Evolutionary conservation across 208 protist genomes (phyloP), one percentile per base, ranked within the genome.

Genomic region (Trypanosomatidae sp.): DNA sequence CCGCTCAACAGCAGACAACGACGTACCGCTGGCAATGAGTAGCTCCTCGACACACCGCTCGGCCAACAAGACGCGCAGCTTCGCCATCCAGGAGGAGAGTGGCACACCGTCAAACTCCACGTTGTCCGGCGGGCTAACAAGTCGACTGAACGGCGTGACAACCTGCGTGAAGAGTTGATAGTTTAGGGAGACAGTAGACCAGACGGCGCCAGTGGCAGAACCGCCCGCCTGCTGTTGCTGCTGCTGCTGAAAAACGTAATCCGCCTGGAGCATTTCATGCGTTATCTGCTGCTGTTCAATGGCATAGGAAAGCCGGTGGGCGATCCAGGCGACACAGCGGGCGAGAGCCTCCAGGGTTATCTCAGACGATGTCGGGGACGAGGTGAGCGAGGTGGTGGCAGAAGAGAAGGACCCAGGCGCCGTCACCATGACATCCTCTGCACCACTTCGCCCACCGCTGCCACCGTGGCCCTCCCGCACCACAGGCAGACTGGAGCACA

Each of bases 271-370:
- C 1, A 82, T 58, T n/a, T 79, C 73, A 46, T 86, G 74, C 25
- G 80, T 83, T 55, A 92, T 79, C 33, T 69, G 6, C 59, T 84
- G 72, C 19, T 84, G 83, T 67, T 81, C 80, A 52, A 92, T 86
- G 30, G 72, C 62, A 47, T 47, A 28, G 52, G 83, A 82, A 15
- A 95, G 79, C 43, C 89, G 88, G 25, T 81, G 68, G 13, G 79
- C 59, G 36, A 92, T 62, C 82, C 81, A 87, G 55, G 77, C 87
- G 19, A 91, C 87, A 56, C 89, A 92, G 3, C 85, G 84, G 41
- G 87, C 91, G 19, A 95, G 70, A 0, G 87, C 82, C 69, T 94
- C 91, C 7, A 83, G 56, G 12, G 89, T 88, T 28, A 95, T 92
- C 59, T 47, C 70, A 1, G 62, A 81, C 25, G 49, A 30, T 33